Conservation (phyloP, 495 filamentous ascomycete genomes). For the Penicillium subrubescens region DNA sequence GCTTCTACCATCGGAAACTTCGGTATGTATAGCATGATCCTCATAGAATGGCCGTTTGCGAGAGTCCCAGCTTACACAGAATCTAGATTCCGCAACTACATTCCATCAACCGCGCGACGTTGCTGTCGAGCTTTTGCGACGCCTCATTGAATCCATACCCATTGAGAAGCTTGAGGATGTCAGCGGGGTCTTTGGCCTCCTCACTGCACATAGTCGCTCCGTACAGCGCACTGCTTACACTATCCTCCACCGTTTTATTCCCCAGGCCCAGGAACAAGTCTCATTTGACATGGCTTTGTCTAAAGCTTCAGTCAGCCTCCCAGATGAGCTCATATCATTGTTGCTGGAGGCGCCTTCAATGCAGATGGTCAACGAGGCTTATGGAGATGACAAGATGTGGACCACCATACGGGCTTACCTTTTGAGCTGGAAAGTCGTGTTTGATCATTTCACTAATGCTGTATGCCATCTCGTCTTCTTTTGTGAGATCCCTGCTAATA, state of each 20-base stretch:
- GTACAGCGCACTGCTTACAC: slow-evolving; percentile 82
- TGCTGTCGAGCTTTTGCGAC: slow-evolving; percentile 67
- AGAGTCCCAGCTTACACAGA: slow-evolving; percentile 14
- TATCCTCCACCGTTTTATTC: slow-evolving; percentile 76
- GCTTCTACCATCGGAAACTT: slow-evolving; percentile 51
- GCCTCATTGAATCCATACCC: slow-evolving; percentile 62
- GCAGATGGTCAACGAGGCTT: slow-evolving; percentile 50
- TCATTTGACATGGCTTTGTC: slow-evolving; percentile 81
- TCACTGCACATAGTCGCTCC: slow-evolving; percentile 72
- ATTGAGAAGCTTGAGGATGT: slow-evolving; percentile 56
- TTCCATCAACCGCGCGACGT: slow-evolving; percentile 67
- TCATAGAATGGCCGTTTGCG: neutral
- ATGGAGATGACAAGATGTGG: slow-evolving; percentile 44
- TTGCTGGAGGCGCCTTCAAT: slow-evolving; percentile 54
- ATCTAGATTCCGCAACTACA: slow-evolving; percentile 48
- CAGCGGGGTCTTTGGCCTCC: slow-evolving; percentile 65
- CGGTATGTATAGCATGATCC: slow-evolving; percentile 32
- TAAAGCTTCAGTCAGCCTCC: slow-evolving; percentile 66
- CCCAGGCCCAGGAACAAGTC: slow-evolving; percentile 74
- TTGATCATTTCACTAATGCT: slow-evolving; percentile 79
- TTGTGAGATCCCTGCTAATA: slow-evolving; percentile 21
- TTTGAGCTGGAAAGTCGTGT: slow-evolving; percentile 88
- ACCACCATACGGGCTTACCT: slow-evolving; percentile 69
- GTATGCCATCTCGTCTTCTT: slow-evolving; percentile 37
- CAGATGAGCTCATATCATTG: slow-evolving; percentile 70